Evolutionary conservation across 2,329 filamentous ascomycete species (phyloP), one percentile per base, ranked within the genome.

Genomic region (Aspergillus persii): DNA sequence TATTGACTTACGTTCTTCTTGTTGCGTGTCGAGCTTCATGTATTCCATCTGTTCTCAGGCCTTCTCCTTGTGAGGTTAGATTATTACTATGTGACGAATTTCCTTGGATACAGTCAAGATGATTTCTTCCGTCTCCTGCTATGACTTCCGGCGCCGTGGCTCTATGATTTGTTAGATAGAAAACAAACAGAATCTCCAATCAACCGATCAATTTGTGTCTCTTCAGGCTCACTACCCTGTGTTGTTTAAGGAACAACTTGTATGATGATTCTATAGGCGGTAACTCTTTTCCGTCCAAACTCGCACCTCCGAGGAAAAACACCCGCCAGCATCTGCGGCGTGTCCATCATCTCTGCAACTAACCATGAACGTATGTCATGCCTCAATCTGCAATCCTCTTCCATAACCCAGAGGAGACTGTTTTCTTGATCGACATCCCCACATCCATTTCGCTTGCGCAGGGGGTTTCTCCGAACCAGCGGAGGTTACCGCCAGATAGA

Each of bases 391-490:
- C 74, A 12, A 80, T 87, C 44, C 73, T 88, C 48, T 86, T 83
- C 69, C 77, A 82, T 59, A 84, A 81, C 60, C 53, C 66, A 1
- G 66, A 75, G 3, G 59, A 71, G 7, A 79, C 78, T 4, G 66
- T 83, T 33, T 80, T 80, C 15, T 70, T 88, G 23, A 66, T 88
- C 31, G 86, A 88, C 66, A 81, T 86, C 8, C 85, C 86, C 2
- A 69, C 68, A 4, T 87, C 86, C 1, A 86, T 88, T 57, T 76
- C 79, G 18, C 66, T 76, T 6, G 84, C 82, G 5, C 86, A 88
- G 70, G 74, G 73, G 23, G 69, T 71, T 48, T 60, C 61, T 2
- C 26, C 26, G 29, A 29, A 30, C 23, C 52, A 62, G 46, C 56
- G 52, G 23, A 46, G n/a, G 33, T 54, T 52, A 36, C 31, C 55